phyloP scores from a whole-genome alignment of 768 basidiomycete species.

The Lanmaoa pseudosensibilis region DNA sequence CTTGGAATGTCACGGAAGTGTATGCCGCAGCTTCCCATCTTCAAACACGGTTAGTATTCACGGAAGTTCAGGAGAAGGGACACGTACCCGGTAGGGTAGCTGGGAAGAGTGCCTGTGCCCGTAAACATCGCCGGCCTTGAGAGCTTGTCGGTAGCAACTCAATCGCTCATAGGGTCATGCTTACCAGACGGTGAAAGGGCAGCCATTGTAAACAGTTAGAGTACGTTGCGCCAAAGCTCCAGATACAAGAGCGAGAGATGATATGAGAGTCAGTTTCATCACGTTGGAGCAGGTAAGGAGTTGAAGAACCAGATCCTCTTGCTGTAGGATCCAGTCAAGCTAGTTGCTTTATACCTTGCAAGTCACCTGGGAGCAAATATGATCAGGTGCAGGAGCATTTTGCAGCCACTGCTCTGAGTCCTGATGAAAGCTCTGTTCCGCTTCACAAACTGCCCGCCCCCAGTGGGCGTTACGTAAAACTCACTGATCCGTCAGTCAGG shows the following conservation, averaged over 20 bases:
- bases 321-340: neutral
- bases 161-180: constrained; percentile 4
- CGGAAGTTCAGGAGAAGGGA: neutral
- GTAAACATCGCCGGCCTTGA: constrained; percentile 62
- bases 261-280: constrained; percentile 27
- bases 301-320: neutral
- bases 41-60: neutral
- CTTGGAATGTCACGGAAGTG: constrained; percentile 30
- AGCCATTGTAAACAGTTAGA: constrained; percentile 60
- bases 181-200: constrained; percentile 70
- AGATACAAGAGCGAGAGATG: constrained; percentile 33
- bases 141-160: neutral
- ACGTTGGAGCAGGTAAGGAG: neutral
- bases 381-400: neutral
- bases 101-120: constrained; percentile 50
- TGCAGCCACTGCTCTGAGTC: neutral
- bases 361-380: neutral
- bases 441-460: too few species aligned
- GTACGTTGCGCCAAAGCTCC: constrained; percentile 49
- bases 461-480: neutral
- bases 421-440: neutral
- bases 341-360: constrained; percentile 15
- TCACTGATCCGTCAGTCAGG: neutral
- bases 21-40: constrained; percentile 37
- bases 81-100: constrained; percentile 45